A percentile compares a stretch with the other conserved stretches of the same genome.
Evolutionary conservation across 179 eudicot genomes (phyloP).

Genomic region (Beta lomatogona): DNA sequence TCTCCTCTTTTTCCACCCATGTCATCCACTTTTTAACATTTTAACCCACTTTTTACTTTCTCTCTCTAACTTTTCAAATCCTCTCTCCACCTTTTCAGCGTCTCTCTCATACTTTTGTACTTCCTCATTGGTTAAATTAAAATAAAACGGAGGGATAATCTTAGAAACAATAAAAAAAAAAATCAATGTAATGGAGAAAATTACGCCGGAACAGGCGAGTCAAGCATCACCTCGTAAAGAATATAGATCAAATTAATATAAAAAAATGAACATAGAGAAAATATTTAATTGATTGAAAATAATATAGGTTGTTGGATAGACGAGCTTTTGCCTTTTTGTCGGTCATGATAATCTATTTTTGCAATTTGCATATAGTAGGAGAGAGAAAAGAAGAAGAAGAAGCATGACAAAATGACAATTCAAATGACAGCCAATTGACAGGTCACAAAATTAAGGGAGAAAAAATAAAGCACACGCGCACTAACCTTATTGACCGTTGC

Average conservation of each 20-base stretch:
- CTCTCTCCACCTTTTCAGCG: too few relatives aligned
- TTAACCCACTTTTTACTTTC: too few relatives aligned
- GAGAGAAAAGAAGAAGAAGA: too few relatives aligned
- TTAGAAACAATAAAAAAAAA: too few relatives aligned
- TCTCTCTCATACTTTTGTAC: too few relatives aligned
- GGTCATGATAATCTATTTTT: slow-evolving; percentile 20
- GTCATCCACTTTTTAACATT: too few relatives aligned
- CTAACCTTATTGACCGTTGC: slow-evolving; percentile 38
- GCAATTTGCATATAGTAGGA: not conserved
- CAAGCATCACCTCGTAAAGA: not conserved
- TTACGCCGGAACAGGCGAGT: not conserved
- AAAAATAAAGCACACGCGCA: slow-evolving; percentile 28
- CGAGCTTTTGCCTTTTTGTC: slow-evolving; percentile 23
- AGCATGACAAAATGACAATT: not conserved
- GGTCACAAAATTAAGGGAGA: slow-evolving; percentile 25
- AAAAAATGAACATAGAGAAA: not conserved
- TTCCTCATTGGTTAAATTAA: too few relatives aligned
- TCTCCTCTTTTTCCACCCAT: too few relatives aligned
- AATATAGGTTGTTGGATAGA: slow-evolving; percentile 16
- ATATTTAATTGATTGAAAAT: not conserved
- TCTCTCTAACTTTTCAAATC: too few relatives aligned
- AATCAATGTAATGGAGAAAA: not conserved
- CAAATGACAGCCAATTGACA: slow-evolving; percentile 44
- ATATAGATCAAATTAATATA: not conserved
- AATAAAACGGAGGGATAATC: too few relatives aligned